These are phyloP conservation scores for Zasmidium citrigriseum DNA, from an alignment of 2,329 filamentous ascomycete species.

Conservation along the genomic window DNA sequence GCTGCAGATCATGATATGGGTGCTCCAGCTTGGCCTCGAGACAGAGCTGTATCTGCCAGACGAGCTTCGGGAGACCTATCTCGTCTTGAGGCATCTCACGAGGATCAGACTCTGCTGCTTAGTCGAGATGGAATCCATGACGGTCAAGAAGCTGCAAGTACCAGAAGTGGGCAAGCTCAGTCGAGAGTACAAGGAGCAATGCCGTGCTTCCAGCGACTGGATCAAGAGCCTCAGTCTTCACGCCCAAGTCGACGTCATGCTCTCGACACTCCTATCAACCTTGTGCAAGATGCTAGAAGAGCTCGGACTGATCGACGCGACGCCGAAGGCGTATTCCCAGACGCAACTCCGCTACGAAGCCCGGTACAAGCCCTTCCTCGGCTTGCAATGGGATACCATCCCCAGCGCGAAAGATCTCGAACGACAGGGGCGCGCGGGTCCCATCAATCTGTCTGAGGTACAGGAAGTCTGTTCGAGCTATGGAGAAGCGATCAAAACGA, in stretches of 20 bases:
- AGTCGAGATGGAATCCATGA: not conserved
- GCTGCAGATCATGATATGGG: slow-evolving; percentile 81
- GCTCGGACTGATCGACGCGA: slow-evolving; percentile 53
- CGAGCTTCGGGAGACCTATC: slow-evolving; percentile 87
- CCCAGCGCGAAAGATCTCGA: not conserved
- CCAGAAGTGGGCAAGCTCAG: not conserved
- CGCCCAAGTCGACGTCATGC: slow-evolving; percentile 1
- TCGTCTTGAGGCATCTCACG: slow-evolving; percentile 33
- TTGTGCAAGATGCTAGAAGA: slow-evolving; percentile 69
- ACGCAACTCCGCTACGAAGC: slow-evolving; percentile 74
- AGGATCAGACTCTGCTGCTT: not conserved
- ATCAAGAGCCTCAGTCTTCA: not conserved
- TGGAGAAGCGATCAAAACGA: slow-evolving; percentile 21
- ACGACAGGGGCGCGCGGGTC: not conserved
- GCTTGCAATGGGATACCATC: slow-evolving; percentile 16
- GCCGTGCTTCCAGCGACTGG: not conserved
- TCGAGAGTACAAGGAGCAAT: slow-evolving; percentile 2
- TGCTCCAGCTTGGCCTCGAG: slow-evolving; percentile 91
- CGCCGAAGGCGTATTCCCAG: slow-evolving; percentile 64
- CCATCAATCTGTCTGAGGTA: not conserved
- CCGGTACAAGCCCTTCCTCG: slow-evolving; percentile 81
- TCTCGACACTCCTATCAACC: slow-evolving; percentile 39
- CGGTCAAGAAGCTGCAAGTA: not conserved
- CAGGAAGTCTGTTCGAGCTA: not conserved
- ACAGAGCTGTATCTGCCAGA: slow-evolving; percentile 84